These are phyloP conservation scores for Amauroascus niger DNA, from an alignment of 2,329 filamentous ascomycete genomes.

Conservation along the genomic window DNA sequence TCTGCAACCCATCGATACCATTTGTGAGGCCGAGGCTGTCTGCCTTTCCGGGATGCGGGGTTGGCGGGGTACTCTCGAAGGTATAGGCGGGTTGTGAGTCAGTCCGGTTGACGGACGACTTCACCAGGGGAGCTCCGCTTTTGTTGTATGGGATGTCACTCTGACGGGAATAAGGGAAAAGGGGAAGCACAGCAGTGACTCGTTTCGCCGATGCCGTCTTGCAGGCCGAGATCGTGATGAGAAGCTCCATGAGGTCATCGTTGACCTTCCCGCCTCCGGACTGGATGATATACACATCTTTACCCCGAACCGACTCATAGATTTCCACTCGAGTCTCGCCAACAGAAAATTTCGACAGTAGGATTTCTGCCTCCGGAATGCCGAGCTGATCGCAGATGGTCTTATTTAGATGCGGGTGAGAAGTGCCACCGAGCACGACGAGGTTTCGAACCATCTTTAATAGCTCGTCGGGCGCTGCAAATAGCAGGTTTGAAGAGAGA, in stretches of 20 bases:
- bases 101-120: slow-evolving; percentile 43
- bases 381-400: slow-evolving; percentile 81
- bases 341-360: slow-evolving; percentile 84
- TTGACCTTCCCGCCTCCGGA: slow-evolving; percentile 89
- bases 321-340: slow-evolving; percentile 95
- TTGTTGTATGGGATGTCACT: slow-evolving; percentile 97
- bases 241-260: slow-evolving; percentile 89
- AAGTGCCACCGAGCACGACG: slow-evolving; percentile 84
- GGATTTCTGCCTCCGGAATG: slow-evolving; percentile 72
- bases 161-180: slow-evolving; percentile 95
- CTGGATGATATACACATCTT: slow-evolving; percentile 98
- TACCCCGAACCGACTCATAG: slow-evolving; percentile 88
- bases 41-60: slow-evolving; percentile 63
- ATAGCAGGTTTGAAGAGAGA: slow-evolving; percentile 8
- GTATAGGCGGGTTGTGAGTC: slow-evolving; percentile 56
- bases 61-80: slow-evolving; percentile 85
- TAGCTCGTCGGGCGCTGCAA: slow-evolving; percentile 9
- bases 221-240: slow-evolving; percentile 98
- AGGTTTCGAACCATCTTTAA: slow-evolving; percentile 80
- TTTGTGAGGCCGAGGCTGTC: slow-evolving; percentile 57
- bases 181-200: slow-evolving; percentile 84
- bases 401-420: slow-evolving; percentile 78
- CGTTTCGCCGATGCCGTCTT: slow-evolving; percentile 85
- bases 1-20: slow-evolving; percentile 60
- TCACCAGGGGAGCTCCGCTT: slow-evolving; percentile 74